Conservation (phyloP, 768 basidiomycete genomes). For the Lactarius hatsudake region DNA sequence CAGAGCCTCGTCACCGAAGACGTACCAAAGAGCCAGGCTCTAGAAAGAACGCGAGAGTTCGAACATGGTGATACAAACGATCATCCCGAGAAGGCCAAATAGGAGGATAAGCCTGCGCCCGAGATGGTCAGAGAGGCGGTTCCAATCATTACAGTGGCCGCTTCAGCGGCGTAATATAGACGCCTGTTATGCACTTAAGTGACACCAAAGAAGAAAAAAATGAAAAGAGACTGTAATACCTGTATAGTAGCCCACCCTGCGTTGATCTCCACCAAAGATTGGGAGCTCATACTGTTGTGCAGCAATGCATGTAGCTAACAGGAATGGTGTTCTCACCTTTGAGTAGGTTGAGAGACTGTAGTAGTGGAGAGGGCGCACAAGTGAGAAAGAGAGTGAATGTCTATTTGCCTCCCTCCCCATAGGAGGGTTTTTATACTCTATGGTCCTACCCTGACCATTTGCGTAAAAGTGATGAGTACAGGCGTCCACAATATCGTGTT, state of each 20-base stretch:
- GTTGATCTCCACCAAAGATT: slow-evolving; percentile 43
- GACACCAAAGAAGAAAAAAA: not conserved
- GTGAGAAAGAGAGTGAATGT: no score
- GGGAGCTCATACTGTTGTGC: slow-evolving; percentile 37
- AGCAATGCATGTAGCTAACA: no score
- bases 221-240: slow-evolving; percentile 38
- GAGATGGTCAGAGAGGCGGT: slow-evolving; percentile 43
- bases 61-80: slow-evolving; percentile 35
- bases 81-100: slow-evolving; percentile 35
- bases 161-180: slow-evolving; percentile 47
- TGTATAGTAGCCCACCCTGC: slow-evolving; percentile 47
- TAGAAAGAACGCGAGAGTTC: slow-evolving; percentile 37
- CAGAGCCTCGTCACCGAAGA: not conserved
- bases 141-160: slow-evolving; percentile 46
- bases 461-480: no score
- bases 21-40: slow-evolving; percentile 31
- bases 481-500: no score
- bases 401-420: no score
- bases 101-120: slow-evolving; percentile 47
- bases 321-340: no score
- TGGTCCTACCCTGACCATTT: no score
- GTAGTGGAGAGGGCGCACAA: no score
- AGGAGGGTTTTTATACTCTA: no score
- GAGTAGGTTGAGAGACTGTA: no score
- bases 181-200: slow-evolving; percentile 32